A percentile compares a stretch with the other conserved stretches of the same genome.
These are phyloP conservation scores for Leptographium radiaticola DNA, from an alignment of 2,329 filamentous ascomycete species.

Conservation along the genomic window DNA sequence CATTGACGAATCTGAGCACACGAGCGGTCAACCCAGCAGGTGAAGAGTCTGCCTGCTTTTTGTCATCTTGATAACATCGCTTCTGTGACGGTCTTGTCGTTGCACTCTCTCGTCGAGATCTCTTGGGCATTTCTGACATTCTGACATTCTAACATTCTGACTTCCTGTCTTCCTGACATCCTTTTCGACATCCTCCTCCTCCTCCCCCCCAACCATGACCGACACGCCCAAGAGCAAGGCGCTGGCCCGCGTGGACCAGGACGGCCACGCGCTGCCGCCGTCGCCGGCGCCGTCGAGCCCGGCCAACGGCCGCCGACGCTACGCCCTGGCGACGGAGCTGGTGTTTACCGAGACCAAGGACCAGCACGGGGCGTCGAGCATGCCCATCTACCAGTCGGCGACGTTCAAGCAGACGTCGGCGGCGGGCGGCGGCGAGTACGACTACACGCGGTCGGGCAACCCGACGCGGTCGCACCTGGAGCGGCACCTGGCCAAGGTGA, in stretches of 20 bases:
- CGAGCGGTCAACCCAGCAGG: no score
- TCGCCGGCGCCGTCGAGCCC: constrained; percentile 91
- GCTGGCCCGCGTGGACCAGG: constrained; percentile 55
- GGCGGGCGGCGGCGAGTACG: constrained; percentile 76
- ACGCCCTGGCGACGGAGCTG: constrained; percentile 88
- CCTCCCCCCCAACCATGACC: not conserved
- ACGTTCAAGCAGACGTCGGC: constrained; percentile 92
- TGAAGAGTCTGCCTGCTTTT: not conserved
- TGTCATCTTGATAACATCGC: not conserved
- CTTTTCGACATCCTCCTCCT: not conserved
- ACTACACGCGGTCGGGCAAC: constrained; percentile 96
- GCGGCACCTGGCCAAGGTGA: constrained; percentile 95
- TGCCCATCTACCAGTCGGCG: constrained; percentile 95
- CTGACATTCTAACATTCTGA: no score
- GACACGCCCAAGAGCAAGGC: constrained; percentile 27
- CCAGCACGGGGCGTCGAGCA: constrained; percentile 92
- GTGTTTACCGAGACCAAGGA: constrained; percentile 94
- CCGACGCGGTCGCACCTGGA: constrained; percentile 93
- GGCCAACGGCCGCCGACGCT: constrained; percentile 64
- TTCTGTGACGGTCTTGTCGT: no score
- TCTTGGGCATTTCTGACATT: no score
- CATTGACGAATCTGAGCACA: no score
- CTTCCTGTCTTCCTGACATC: no score
- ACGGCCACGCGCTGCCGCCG: constrained; percentile 75
- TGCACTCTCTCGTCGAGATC: not conserved